These are phyloP conservation scores for Kazachstania africana DNA, from an alignment of 805 yeast genomes.

Conservation along the genomic window DNA sequence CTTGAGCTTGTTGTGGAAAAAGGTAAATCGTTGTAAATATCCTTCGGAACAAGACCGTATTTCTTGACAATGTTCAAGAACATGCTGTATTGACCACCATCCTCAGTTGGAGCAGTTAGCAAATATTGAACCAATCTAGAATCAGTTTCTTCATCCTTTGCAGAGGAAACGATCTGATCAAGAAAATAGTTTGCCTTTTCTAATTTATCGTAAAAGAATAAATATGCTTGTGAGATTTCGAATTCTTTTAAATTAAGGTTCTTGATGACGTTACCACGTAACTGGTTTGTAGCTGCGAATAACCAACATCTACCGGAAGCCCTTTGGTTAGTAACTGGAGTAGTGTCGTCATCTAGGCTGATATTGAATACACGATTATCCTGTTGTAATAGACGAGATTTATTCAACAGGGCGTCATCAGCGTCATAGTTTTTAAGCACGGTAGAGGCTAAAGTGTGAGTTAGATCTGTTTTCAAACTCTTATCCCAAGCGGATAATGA, in stretches of 20 bases:
- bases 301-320: slow-evolving; percentile 82
- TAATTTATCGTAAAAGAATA: slow-evolving; percentile 76
- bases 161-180: slow-evolving; percentile 64
- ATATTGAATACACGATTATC: slow-evolving; percentile 23
- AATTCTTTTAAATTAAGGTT: slow-evolving; percentile 53
- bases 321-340: slow-evolving; percentile 64
- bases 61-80: slow-evolving; percentile 63
- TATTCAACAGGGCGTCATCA: slow-evolving; percentile 24
- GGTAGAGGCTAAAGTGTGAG: slow-evolving; percentile 26
- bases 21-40: slow-evolving; percentile 58
- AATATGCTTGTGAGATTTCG: slow-evolving; percentile 66
- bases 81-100: slow-evolving; percentile 89
- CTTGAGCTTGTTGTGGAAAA: slow-evolving; percentile 40
- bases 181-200: slow-evolving; percentile 75
- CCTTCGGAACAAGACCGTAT: slow-evolving; percentile 72
- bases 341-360: slow-evolving; percentile 26
- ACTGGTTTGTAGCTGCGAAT: slow-evolving; percentile 69
- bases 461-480: slow-evolving; percentile 19
- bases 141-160: slow-evolving; percentile 50
- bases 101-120: slow-evolving; percentile 54
- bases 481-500: slow-evolving; percentile 12
- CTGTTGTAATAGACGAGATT: slow-evolving; percentile 11
- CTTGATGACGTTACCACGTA: slow-evolving; percentile 51
- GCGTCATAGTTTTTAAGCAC: slow-evolving; percentile 27
- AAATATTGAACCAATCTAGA: slow-evolving; percentile 60